A percentile compares a stretch with the other conserved stretches of the same genome.
Conservation (phyloP, 2,329 filamentous ascomycete species). For the Penicillium sp. region DNA sequence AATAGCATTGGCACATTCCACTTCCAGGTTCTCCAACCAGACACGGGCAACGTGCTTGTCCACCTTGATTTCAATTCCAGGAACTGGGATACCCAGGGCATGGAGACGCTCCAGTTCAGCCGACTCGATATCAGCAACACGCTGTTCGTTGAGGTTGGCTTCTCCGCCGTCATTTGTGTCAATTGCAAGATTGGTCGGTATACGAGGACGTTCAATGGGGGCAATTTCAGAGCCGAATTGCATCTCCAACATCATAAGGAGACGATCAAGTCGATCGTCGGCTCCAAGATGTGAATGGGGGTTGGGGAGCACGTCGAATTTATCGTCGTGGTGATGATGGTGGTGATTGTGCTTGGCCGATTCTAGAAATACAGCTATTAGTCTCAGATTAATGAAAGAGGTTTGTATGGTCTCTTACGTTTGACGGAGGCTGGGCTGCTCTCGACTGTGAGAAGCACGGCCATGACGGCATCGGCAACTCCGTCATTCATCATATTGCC, state of each 20-base stretch:
- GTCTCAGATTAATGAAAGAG: background rate
- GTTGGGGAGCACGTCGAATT: slow-evolving; percentile 57
- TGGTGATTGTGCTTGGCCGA: slow-evolving; percentile 58
- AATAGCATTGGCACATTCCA: slow-evolving; percentile 78
- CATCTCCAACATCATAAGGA: slow-evolving; percentile 95
- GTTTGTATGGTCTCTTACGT: slow-evolving; percentile 54
- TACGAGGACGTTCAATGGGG: slow-evolving; percentile 68
- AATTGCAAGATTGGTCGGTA: slow-evolving; percentile 26
- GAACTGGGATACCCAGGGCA: slow-evolving; percentile 83
- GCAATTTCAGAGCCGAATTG: slow-evolving; percentile 89
- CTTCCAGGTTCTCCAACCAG: slow-evolving; percentile 88
- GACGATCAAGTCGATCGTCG: slow-evolving; percentile 75
- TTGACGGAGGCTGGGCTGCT: slow-evolving; percentile 93
- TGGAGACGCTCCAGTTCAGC: slow-evolving; percentile 76
- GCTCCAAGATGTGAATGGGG: slow-evolving; percentile 71
- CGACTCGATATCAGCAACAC: slow-evolving; percentile 57
- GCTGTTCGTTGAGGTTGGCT: slow-evolving; percentile 43
- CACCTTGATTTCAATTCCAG: slow-evolving; percentile 80
- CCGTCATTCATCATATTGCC: slow-evolving; percentile 97
- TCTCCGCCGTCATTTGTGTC: slow-evolving; percentile 21
- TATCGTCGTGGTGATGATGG: slow-evolving; percentile 46
- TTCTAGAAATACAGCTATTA: slow-evolving; percentile 44
- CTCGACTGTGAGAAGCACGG: slow-evolving; percentile 87
- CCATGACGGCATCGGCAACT: slow-evolving; percentile 96
- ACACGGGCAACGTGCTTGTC: slow-evolving; percentile 86